Conservation (phyloP, 208 protist species). For the Phytomonas sp. region DNA sequence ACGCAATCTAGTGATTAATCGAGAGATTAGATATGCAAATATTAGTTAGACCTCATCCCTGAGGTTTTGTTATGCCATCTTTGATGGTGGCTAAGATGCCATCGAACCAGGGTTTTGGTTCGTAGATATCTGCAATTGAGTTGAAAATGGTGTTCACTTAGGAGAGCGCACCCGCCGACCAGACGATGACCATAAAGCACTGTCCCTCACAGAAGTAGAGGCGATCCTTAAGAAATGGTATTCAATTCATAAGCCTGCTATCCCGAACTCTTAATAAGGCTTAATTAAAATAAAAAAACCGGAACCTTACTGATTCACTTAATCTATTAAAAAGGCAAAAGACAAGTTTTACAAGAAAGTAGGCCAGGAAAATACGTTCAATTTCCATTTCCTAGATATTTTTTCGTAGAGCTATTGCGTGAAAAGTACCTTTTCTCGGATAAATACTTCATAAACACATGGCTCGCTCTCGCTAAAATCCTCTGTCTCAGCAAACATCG, state of each 20-base stretch:
- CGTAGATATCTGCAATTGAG: constrained; percentile 28
- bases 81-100: constrained; percentile 67
- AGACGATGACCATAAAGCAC: constrained; percentile 69
- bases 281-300: constrained; percentile 78
- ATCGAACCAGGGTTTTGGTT: constrained; percentile 58
- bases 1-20: constrained; percentile 40
- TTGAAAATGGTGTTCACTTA: constrained; percentile 66
- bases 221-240: constrained; percentile 42
- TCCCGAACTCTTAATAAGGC: constrained; percentile 62
- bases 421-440: too few relatives aligned
- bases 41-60: constrained; percentile 31
- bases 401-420: too few relatives aligned
- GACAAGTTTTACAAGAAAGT: too few relatives aligned
- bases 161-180: constrained; percentile 46
- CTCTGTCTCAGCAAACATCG: too few relatives aligned
- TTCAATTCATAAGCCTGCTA: constrained; percentile 28
- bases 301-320: constrained; percentile 8
- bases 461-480: too few relatives aligned
- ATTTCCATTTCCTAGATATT: too few relatives aligned
- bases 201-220: constrained; percentile 41
- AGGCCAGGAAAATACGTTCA: too few relatives aligned
- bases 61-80: constrained; percentile 33
- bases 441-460: too few relatives aligned
- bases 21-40: constrained; percentile 34
- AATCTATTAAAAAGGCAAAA: too few relatives aligned